Percentiles rank a stretch among this genome's conserved stretches.
These are phyloP conservation scores for Cocos nucifera DNA, from an alignment of 176 grass and related monocot species.

Conservation along the genomic window DNA sequence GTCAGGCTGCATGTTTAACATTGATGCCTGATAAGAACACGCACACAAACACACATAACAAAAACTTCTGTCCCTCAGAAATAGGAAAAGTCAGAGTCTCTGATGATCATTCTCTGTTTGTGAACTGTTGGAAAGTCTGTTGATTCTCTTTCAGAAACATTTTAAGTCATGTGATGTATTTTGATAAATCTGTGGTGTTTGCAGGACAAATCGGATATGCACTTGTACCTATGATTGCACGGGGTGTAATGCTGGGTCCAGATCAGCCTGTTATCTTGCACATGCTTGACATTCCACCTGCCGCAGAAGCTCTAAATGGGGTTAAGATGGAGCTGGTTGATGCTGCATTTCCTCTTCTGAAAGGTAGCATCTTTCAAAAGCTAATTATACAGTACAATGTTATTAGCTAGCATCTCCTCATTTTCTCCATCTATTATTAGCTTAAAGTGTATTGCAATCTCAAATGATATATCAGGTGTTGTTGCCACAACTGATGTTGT, in stretches of 20 bases:
- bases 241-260: constrained; percentile 78
- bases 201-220: constrained; percentile 98
- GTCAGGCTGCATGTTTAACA: no score
- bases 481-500: constrained; percentile 84
- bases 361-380: constrained; percentile 33
- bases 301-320: constrained; percentile 76
- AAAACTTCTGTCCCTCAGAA: no score
- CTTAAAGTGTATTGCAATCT: constrained; percentile 5
- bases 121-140: no score
- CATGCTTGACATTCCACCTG: constrained; percentile 91
- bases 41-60: no score
- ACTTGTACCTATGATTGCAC: constrained; percentile 92
- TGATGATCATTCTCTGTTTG: no score
- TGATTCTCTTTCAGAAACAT: not conserved
- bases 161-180: not conserved
- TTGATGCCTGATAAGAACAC: no score
- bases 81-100: no score
- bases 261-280: constrained; percentile 98
- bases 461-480: constrained; percentile 53
- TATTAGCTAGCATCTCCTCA: no score
- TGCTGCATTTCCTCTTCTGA: constrained; percentile 91
- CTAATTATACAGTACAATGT: no score
- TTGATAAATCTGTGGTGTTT: constrained; percentile 5
- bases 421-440: not conserved
- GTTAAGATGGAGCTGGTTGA: constrained; percentile 98